Evolutionary conservation across 2,329 filamentous ascomycete species (phyloP).

Genomic region (Neocatenulostroma microsporum): DNA sequence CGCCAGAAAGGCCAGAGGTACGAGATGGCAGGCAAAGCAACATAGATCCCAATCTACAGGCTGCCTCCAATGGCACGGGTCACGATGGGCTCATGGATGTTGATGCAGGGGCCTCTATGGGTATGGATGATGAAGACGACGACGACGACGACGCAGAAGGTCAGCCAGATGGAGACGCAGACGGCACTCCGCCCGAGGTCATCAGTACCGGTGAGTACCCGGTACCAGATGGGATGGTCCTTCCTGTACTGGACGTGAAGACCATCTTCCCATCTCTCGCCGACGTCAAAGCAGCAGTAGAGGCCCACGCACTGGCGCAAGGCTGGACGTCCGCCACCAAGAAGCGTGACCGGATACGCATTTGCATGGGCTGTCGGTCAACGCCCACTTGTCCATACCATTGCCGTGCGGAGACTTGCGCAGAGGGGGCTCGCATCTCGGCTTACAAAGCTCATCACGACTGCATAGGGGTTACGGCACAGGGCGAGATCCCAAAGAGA

Average conservation of each 20-base stretch:
- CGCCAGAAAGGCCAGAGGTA: not conserved
- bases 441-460: slow-evolving; percentile 4
- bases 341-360: slow-evolving; percentile 6
- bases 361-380: slow-evolving; percentile 6
- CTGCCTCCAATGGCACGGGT: not conserved
- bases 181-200: not conserved
- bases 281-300: slow-evolving; percentile 3
- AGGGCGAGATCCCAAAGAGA: slow-evolving; percentile 3
- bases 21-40: not conserved
- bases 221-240: not conserved
- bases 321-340: slow-evolving; percentile 8
- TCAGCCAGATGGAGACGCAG: not conserved
- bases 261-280: slow-evolving; percentile 3
- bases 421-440: slow-evolving; percentile 6
- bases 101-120: not conserved
- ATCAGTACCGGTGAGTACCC: slow-evolving; percentile 5
- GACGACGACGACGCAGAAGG: not conserved
- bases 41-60: not conserved
- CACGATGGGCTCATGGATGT: not conserved
- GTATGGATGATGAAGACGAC: not conserved
- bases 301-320: slow-evolving; percentile 5
- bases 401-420: slow-evolving; percentile 5
- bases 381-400: slow-evolving; percentile 6
- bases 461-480: not conserved
- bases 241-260: slow-evolving; percentile 4